Base-by-base conservation (phyloP, 1,284 basidiomycete species). In the Limonomyces culmigenus region DNA sequence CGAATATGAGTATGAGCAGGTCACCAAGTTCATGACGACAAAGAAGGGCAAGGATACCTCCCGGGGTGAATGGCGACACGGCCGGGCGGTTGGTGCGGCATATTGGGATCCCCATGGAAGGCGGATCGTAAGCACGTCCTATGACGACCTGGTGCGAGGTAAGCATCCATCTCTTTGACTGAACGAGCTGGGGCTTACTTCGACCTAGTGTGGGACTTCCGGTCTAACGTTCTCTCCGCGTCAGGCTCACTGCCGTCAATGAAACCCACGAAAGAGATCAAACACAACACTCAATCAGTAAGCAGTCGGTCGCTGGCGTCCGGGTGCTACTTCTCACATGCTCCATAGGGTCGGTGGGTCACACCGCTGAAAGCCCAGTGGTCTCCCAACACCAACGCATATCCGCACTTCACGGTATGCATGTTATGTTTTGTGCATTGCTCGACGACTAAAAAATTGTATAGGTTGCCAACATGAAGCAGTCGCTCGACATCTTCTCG, bases 51-150 rank as follows among this genome's bases (percentile, higher is more conserved):
- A 60, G 34, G 61, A 65, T 0, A 55, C 57, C 20, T 52, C 79
- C 29, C 69, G 77, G 5, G 74, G 60, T 2, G 68, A 75, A 45
- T 78, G 68, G 62, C 50, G 51, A 10, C 83, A 86, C 47, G 64
- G 68, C 36, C 79, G 80, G 50, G 77, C 77, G 14, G 78, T 73
- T 30, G 84, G 74, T 43, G 73, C 83, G 6, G 83, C 77, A 0
- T 85, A 75, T 44, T 86, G 81, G 81, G 80, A 85, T 49, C 68
- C 79, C 5, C 59, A 73, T 38, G 81, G 81, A 10, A 65, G 74
- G 23, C 62, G 68, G 35, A 73, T 86, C 41, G 71, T 85, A 29
- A 84, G 78, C 51, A 86, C 83, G 4, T 73, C 73, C 48, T 85
- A 86, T 45, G 83, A 86, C 44, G 73, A 86, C 53, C 67, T 63